These are phyloP conservation scores for Tuber brumale DNA, from an alignment of 495 filamentous ascomycete genomes.

Conservation along the genomic window DNA sequence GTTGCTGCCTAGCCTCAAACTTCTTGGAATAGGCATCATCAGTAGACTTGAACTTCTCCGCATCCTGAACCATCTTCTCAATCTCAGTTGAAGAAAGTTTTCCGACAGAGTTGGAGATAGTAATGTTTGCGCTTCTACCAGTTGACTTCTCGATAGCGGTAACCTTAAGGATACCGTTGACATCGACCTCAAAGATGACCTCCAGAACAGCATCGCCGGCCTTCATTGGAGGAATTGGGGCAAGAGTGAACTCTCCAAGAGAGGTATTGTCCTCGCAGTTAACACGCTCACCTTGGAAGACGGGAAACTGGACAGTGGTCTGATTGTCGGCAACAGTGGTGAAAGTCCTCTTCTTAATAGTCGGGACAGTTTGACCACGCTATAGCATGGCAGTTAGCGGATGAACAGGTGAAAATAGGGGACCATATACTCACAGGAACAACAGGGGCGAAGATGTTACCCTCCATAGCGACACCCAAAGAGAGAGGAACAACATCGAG, in stretches of 20 bases:
- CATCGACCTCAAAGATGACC: slow-evolving; percentile 98
- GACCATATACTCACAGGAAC: slow-evolving; percentile 47
- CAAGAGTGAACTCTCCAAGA: slow-evolving; percentile 95
- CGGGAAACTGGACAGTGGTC: slow-evolving; percentile 94
- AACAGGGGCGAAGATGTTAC: slow-evolving; percentile 98
- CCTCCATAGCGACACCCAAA: slow-evolving; percentile 99
- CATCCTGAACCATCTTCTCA: slow-evolving; percentile 92
- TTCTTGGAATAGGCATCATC: slow-evolving; percentile 99
- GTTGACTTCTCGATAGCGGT: slow-evolving; percentile 99
- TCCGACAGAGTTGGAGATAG: slow-evolving; percentile 98
- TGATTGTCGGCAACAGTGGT: slow-evolving; percentile 96
- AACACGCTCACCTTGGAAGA: slow-evolving; percentile 97
- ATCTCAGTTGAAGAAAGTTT: slow-evolving; percentile 95
- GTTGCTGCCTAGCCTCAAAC: slow-evolving; percentile 96
- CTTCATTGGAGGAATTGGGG: slow-evolving; percentile 94
- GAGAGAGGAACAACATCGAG: slow-evolving; percentile 96
- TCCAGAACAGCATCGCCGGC: slow-evolving; percentile 97
- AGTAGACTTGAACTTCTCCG: slow-evolving; percentile 96
- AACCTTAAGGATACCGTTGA: slow-evolving; percentile 99
- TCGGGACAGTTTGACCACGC: slow-evolving; percentile 86
- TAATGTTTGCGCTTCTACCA: slow-evolving; percentile 96
- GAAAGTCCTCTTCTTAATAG: slow-evolving; percentile 92
- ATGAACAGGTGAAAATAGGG: too few relatives aligned
- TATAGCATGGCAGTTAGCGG: slow-evolving; percentile 24
- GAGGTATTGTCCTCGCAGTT: slow-evolving; percentile 99